Percentiles rank a stretch among this genome's conserved stretches.
Conservation (phyloP, 1,284 basidiomycete species). For the Sanguinoderma infundibulare region DNA sequence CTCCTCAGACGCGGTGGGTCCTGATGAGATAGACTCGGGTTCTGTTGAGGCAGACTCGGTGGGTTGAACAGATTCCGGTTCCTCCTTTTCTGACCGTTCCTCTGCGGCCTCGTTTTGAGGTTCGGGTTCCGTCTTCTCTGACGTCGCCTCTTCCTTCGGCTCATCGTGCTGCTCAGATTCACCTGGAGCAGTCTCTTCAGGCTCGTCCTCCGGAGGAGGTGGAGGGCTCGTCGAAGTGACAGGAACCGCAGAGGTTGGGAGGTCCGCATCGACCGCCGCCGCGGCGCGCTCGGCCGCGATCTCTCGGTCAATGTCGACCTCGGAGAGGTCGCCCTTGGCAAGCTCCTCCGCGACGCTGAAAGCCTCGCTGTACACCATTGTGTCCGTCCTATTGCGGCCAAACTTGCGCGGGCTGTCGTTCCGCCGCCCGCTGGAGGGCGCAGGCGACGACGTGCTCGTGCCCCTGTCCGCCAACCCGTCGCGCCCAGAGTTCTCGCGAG, state of each 20-base stretch:
- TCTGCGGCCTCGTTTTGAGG: not conserved
- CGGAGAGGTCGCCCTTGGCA: slow-evolving; percentile 35
- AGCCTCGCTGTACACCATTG: slow-evolving; percentile 74
- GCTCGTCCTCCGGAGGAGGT: not conserved
- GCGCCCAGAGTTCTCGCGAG: not conserved
- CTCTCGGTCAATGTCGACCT: slow-evolving; percentile 28
- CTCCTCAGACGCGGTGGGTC: not conserved
- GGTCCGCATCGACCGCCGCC: slow-evolving; percentile 5
- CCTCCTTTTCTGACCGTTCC: slow-evolving; percentile 1
- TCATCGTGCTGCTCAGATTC: not conserved
- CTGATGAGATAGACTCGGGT: too few species aligned
- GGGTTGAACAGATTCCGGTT: not conserved
- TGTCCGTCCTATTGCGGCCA: slow-evolving; percentile 71
- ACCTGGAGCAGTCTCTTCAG: not conserved
- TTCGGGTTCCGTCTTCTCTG: not conserved
- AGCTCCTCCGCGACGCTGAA: slow-evolving; percentile 47
- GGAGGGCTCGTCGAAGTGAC: not conserved
- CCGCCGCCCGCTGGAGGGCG: slow-evolving; percentile 29
- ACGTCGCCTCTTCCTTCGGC: not conserved
- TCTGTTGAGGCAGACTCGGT: not conserved
- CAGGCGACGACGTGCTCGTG: slow-evolving; percentile 33
- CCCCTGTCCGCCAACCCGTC: not conserved
- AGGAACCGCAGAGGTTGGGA: not conserved
- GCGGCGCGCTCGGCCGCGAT: slow-evolving; percentile 21
- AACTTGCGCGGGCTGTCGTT: slow-evolving; percentile 55